Evolutionary conservation across 179 eudicot species (phyloP), one percentile per base, ranked within the genome.

Genomic region (Actinidia polygama): DNA sequence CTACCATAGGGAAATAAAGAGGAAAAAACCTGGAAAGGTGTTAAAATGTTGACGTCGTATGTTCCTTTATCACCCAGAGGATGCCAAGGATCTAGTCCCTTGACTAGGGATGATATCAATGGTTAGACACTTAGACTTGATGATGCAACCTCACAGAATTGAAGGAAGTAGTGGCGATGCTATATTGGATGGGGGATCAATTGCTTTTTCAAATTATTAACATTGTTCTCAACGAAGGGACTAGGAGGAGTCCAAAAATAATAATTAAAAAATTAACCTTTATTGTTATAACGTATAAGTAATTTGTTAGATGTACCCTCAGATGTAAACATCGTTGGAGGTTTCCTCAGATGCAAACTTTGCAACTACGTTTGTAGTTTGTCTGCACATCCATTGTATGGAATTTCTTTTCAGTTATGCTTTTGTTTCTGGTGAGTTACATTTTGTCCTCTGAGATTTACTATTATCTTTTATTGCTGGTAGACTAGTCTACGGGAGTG

Each of bases 401-500:
- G 11, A 75, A 59, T 74, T 76, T 66, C 6, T 8, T 71, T 68
- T 46, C 18, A 3, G 75, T 19, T 26, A 74, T 83, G 54, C 61
- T 85, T 23, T 55, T 11, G 30, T 67, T 66, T 26, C 3, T 79
- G 47, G 46, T n/a, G 63, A 19, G n/a, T 26, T 69, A 5, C 16
- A 0, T 16, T 64, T 64, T 73, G 26, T 69, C 58, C 15, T 14
- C 8, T 24, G 44, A 78, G 26, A 80, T 55, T 36, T 70, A 58
- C 58, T 55, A 36, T 40, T 71, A n/a, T 84, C 54, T 85, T 84
- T 73, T 72, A 8, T 85, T 84, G 83, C 79, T 89, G 83, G 82
- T 88, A 96, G 99, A 87, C 91, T 85, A 81, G 85, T 86, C 97
- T 93, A 84, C 85, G 84, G 81, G 87, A 85, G 87, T 83, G 80